phyloP scores from a whole-genome alignment of 768 basidiomycete genomes.

The Lactifluus echinatus region DNA sequence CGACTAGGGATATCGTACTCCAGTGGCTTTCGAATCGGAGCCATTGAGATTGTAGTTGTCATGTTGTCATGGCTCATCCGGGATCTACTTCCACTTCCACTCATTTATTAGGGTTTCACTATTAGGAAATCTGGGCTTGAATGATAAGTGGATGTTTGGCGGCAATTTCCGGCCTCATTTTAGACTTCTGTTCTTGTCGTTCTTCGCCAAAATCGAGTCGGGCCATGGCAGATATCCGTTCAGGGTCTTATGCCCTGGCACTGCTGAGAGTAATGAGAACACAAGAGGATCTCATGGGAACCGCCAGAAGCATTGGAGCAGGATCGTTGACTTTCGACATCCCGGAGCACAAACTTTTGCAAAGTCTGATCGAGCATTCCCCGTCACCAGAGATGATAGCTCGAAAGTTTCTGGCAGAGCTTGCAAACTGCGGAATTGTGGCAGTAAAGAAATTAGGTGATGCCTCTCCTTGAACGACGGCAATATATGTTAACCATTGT shows the following conservation, averaged over 20 bases:
- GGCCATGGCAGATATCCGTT: neutral
- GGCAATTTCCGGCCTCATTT: too few species aligned
- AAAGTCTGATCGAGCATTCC: neutral
- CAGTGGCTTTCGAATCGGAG: constrained; percentile 79
- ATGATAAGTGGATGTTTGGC: too few species aligned
- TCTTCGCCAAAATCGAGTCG: too few species aligned
- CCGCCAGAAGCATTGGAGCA: neutral
- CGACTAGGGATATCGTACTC: constrained; percentile 73
- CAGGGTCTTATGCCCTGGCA: neutral
- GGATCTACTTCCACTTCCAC: neutral
- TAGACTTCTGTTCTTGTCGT: too few species aligned
- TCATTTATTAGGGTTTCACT: constrained; percentile 1
- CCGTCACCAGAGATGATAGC: too few species aligned
- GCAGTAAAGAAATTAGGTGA: too few species aligned
- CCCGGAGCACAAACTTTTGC: too few species aligned
- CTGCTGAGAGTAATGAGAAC: neutral
- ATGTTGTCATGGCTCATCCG: neutral
- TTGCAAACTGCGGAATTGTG: neutral
- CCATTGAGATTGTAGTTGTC: constrained; percentile 36
- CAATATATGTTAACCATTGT: too few species aligned
- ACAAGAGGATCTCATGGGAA: neutral
- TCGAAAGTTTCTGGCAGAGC: neutral
- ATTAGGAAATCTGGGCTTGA: too few species aligned
- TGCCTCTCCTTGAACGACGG: too few species aligned
- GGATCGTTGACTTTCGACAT: too few species aligned